Percentiles rank a stretch among this genome's conserved stretches.
These are phyloP conservation scores for Tilletia indica DNA, from an alignment of 1,284 basidiomycete genomes.

Conservation along the genomic window DNA sequence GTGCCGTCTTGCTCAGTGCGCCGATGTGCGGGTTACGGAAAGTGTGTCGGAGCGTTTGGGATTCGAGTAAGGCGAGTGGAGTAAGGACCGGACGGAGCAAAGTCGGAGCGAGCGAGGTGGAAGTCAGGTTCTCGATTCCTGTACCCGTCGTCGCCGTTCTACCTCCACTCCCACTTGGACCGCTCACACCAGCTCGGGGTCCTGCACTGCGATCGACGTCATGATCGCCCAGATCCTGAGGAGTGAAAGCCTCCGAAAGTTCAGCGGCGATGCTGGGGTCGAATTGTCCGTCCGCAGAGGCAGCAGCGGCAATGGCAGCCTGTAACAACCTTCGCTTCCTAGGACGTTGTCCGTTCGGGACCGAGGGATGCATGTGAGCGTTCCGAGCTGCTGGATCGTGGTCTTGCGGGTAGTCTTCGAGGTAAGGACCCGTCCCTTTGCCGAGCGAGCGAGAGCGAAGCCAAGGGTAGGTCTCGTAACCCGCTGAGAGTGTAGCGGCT, in stretches of 20 bases:
- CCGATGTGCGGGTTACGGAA: conserved; percentile 54
- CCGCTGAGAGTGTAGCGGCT: background rate
- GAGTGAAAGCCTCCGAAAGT: background rate
- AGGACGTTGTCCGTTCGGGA: background rate
- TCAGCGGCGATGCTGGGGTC: conserved; percentile 2
- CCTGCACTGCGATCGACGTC: background rate
- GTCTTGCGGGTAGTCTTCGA: conserved; percentile 4
- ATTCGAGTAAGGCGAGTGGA: conserved; percentile 45
- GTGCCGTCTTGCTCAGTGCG: conserved; percentile 50
- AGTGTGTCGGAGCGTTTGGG: conserved; percentile 50
- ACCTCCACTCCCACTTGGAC: no score
- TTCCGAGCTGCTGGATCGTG: background rate
- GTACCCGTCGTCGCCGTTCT: background rate
- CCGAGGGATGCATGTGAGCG: background rate
- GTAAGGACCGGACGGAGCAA: conserved; percentile 50
- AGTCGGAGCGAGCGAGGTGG: conserved; percentile 48
- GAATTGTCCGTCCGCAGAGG: background rate
- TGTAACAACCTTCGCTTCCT: background rate
- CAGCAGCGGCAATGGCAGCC: background rate
- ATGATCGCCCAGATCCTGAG: background rate
- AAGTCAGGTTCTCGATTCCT: conserved; percentile 32
- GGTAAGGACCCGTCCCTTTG: conserved; percentile 1
- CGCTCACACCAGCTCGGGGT: no score
- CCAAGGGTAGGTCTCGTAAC: background rate
- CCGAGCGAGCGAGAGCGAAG: background rate